These are phyloP conservation scores for Flaveria bidentis DNA, from an alignment of 129 eudicot species.

Conservation along the genomic window DNA sequence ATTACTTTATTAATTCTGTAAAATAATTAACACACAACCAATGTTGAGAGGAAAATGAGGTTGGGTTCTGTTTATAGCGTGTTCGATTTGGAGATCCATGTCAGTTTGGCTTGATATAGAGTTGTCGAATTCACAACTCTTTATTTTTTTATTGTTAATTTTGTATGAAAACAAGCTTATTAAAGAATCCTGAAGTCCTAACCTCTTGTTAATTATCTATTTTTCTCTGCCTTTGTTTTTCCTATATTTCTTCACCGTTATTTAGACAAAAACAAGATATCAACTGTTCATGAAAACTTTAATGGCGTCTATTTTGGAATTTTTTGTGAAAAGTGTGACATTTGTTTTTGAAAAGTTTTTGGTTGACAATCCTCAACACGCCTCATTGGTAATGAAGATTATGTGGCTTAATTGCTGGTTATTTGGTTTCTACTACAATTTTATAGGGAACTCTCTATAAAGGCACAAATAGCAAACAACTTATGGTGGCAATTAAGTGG, in stretches of 20 bases:
- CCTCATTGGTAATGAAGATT: too few relatives aligned
- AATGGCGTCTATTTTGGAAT: too few relatives aligned
- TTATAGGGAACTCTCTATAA: constrained; percentile 83
- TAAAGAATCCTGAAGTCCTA: constrained; percentile 94
- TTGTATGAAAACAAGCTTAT: constrained; percentile 63
- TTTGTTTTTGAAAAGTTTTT: too few relatives aligned
- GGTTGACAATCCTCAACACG: too few relatives aligned
- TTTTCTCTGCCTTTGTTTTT: not conserved
- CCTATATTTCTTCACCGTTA: not conserved
- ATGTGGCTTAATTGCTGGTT: not conserved
- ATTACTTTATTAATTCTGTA: too few relatives aligned
- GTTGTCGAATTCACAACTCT: constrained; percentile 40
- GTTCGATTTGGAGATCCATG: too few relatives aligned
- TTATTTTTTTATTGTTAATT: constrained; percentile 54
- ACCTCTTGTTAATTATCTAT: constrained; percentile 58
- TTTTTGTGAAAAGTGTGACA: too few relatives aligned
- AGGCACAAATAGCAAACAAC: constrained; percentile 91
- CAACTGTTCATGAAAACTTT: too few relatives aligned
- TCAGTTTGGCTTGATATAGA: constrained; percentile 31
- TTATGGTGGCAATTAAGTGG: constrained; percentile 96
- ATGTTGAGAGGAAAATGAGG: too few relatives aligned
- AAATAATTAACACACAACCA: too few relatives aligned
- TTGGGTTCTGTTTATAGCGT: too few relatives aligned
- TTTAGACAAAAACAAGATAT: not conserved
- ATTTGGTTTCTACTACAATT: not conserved